Conservation (phyloP, 2,329 filamentous ascomycete genomes). For the Lojkania enalia region DNA sequence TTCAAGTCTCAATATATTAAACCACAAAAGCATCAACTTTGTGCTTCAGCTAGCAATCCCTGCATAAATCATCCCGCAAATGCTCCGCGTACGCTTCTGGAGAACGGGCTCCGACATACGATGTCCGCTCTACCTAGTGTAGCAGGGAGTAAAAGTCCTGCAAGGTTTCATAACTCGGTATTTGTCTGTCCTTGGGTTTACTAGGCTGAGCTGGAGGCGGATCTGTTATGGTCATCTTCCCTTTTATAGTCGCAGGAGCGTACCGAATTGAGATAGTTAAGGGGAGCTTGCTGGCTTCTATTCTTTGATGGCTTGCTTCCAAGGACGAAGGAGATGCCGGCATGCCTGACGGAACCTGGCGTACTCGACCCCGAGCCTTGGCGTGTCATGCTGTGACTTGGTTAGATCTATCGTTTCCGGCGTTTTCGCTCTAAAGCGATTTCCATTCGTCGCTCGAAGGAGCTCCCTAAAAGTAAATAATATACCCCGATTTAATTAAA, state of each 20-base stretch:
- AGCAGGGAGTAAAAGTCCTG: conserved; percentile 22
- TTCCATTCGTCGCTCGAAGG: too few species aligned
- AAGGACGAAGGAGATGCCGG: neutral
- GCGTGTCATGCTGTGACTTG: neutral
- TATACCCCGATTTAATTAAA: too few species aligned
- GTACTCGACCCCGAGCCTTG: too few species aligned
- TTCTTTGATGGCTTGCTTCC: neutral
- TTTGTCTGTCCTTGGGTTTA: neutral
- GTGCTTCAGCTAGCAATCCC: conserved; percentile 19
- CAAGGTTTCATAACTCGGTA: conserved; percentile 12
- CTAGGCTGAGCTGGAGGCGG: neutral
- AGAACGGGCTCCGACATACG: conserved; percentile 14
- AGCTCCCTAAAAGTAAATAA: too few species aligned
- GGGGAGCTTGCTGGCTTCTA: neutral
- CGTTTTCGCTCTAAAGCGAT: too few species aligned
- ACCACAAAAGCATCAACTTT: too few species aligned
- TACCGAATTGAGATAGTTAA: neutral
- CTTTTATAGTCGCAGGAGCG: neutral
- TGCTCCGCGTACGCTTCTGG: conserved; percentile 25
- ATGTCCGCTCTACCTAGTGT: conserved; percentile 15
- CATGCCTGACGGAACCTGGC: neutral
- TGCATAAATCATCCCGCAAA: conserved; percentile 17
- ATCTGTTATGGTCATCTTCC: neutral
- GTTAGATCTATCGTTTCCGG: neutral
- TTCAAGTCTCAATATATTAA: too few species aligned